phyloP scores from a whole-genome alignment of 495 filamentous ascomycete species.

The Penicillium coffeae region DNA sequence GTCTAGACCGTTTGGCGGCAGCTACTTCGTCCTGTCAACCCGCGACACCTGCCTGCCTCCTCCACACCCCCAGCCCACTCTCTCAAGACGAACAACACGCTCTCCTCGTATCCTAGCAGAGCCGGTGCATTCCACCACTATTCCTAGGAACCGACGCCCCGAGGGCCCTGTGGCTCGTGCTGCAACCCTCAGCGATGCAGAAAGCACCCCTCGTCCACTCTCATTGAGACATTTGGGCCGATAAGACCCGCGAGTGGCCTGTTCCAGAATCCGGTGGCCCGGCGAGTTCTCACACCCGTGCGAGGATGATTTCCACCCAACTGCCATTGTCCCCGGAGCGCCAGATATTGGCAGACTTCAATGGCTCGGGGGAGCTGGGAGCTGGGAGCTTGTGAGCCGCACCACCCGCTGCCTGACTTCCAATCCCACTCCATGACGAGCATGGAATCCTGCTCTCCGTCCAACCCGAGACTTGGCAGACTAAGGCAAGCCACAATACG shows the following conservation, averaged over 20 bases:
- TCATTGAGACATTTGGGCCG: constrained; percentile 28
- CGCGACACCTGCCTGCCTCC: constrained; percentile 7
- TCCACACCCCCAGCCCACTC: too few species aligned
- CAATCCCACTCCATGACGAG: too few species aligned
- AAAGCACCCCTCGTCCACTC: constrained; percentile 27
- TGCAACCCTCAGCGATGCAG: constrained; percentile 22
- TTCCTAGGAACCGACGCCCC: constrained; percentile 25
- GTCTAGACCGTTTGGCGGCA: not conserved
- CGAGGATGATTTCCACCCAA: constrained; percentile 29
- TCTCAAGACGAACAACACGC: too few species aligned
- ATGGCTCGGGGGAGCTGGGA: not conserved
- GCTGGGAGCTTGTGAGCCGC: not conserved
- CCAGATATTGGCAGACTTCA: not conserved
- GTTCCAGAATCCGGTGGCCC: constrained; percentile 34
- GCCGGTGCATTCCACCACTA: constrained; percentile 27
- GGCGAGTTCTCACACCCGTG: constrained; percentile 28
- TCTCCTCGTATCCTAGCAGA: too few species aligned
- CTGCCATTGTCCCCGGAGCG: not conserved
- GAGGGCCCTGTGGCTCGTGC: constrained; percentile 20
- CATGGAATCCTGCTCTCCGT: not conserved
- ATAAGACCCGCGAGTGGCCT: constrained; percentile 26
- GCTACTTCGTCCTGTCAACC: not conserved
- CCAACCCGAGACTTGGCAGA: not conserved
- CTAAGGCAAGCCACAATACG: not conserved
- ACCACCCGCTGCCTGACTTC: not conserved